Conservation (phyloP, 2,329 filamentous ascomycete genomes). For the Botrytis paeoniae region DNA sequence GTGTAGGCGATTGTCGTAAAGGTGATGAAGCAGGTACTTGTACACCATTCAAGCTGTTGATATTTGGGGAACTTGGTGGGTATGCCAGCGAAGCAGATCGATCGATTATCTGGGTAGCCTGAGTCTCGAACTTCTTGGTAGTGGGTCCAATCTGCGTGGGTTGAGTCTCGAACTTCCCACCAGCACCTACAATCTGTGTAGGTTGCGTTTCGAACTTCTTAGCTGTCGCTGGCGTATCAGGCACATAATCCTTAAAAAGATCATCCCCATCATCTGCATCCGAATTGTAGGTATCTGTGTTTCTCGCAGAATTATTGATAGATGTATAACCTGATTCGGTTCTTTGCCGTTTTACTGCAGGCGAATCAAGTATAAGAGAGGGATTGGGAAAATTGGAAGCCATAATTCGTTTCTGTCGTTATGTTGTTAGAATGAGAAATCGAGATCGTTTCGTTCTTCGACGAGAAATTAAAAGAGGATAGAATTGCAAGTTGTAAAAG, state of each 20-base stretch:
- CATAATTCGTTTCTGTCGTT: conserved; percentile 23
- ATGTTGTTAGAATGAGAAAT: background rate
- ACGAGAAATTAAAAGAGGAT: background rate
- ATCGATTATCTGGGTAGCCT: conserved; percentile 41
- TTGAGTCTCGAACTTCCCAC: conserved; percentile 41
- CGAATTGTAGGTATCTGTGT: conserved; percentile 37
- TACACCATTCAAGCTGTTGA: conserved; percentile 45
- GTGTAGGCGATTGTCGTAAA: conserved; percentile 28
- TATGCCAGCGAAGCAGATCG: conserved; percentile 32
- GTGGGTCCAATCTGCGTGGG: conserved; percentile 23
- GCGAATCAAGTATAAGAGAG: conserved; percentile 28
- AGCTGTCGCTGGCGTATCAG: conserved; percentile 33
- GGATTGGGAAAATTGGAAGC: conserved; percentile 23
- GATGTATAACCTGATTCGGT: conserved; percentile 35
- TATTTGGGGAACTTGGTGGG: conserved; percentile 28
- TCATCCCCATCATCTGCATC: conserved; percentile 47
- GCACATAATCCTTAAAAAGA: conserved; percentile 45
- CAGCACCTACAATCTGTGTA: conserved; percentile 7
- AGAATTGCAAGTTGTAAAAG: background rate
- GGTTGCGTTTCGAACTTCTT: conserved; percentile 41
- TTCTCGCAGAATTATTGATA: conserved; percentile 29
- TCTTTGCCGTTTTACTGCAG: conserved; percentile 37
- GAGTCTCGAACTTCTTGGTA: conserved; percentile 38
- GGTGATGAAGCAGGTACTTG: conserved; percentile 92
- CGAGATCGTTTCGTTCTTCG: background rate